Evolutionary conservation across 768 basidiomycete species (phyloP).

Genomic region (Leccinum subgranulosum): DNA sequence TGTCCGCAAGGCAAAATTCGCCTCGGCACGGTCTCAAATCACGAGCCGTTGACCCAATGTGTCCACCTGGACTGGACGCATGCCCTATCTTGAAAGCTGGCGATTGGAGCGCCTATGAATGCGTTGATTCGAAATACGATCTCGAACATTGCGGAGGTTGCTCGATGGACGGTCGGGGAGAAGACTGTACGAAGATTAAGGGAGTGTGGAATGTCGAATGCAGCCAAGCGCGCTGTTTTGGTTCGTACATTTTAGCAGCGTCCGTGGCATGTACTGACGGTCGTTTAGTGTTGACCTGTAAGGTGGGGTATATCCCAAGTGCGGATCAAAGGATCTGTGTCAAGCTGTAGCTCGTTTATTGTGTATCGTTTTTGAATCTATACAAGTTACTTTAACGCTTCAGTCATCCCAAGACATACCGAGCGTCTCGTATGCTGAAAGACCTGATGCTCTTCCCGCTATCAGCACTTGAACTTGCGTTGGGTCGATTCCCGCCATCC

Average conservation of each 20-base stretch:
- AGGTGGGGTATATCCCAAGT: constrained; percentile 12
- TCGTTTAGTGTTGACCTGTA: constrained; percentile 11
- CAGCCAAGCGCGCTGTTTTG: constrained; percentile 47
- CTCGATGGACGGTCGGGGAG: constrained; percentile 53
- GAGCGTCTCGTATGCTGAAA: not conserved
- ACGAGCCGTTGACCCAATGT: constrained; percentile 33
- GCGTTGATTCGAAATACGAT: constrained; percentile 59
- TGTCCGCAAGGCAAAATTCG: constrained; percentile 14
- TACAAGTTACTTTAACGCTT: not conserved
- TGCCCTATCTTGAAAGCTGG: constrained; percentile 49
- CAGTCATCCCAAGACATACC: not conserved
- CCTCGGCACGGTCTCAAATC: constrained; percentile 34
- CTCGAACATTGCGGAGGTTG: constrained; percentile 79
- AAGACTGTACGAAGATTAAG: constrained; percentile 68
- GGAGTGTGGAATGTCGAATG: constrained; percentile 74
- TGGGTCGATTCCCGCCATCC: not conserved
- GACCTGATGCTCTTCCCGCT: not conserved
- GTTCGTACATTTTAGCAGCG: constrained; percentile 34
- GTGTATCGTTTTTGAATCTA: not conserved
- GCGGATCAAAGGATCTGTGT: constrained; percentile 12
- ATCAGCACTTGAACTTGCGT: not conserved
- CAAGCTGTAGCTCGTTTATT: constrained; percentile 7
- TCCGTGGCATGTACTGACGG: not conserved
- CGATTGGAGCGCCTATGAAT: constrained; percentile 50
- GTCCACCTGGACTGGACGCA: constrained; percentile 52